Evolutionary conservation across 352 stramenopile species (phyloP).

Genomic region (Globisporangium megalacanthum): DNA sequence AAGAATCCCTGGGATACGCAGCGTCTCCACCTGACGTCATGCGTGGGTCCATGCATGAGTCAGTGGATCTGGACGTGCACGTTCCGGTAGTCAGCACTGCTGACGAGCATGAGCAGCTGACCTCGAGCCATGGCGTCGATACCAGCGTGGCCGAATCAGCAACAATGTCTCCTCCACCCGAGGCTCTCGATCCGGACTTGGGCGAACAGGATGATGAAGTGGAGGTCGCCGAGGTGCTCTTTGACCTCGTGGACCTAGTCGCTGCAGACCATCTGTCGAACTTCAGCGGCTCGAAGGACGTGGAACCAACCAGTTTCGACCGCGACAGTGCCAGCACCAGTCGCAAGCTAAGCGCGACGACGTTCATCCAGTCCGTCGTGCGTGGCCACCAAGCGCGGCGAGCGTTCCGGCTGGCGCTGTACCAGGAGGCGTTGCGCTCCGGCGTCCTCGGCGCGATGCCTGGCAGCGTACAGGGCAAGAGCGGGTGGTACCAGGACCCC

Average conservation of each 20-base stretch:
- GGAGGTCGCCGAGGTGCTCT: conserved; percentile 38
- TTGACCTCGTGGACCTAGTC: conserved; percentile 32
- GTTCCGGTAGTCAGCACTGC: neutral
- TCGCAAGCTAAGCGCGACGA: conserved; percentile 12
- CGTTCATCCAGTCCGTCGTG: conserved; percentile 50
- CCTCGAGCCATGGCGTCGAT: neutral
- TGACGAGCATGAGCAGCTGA: neutral
- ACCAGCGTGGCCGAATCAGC: neutral
- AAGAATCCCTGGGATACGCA: neutral
- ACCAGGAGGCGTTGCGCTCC: conserved; percentile 55
- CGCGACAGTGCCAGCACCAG: neutral
- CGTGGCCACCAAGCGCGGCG: conserved; percentile 44
- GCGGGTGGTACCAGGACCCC: conserved; percentile 74
- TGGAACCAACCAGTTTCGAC: neutral
- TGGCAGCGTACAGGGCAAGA: conserved; percentile 49
- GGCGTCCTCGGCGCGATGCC: conserved; percentile 72
- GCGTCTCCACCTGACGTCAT: neutral
- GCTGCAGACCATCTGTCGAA: conserved; percentile 10
- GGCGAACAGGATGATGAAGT: conserved; percentile 28
- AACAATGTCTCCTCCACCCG: neutral
- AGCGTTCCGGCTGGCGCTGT: conserved; percentile 52
- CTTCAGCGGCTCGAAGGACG: neutral
- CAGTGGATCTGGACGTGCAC: neutral
- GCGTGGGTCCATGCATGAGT: no score
- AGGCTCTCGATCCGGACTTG: neutral